phyloP scores from a whole-genome alignment of 2,329 filamentous ascomycete species.

The Cordyceps fumosorosea region DNA sequence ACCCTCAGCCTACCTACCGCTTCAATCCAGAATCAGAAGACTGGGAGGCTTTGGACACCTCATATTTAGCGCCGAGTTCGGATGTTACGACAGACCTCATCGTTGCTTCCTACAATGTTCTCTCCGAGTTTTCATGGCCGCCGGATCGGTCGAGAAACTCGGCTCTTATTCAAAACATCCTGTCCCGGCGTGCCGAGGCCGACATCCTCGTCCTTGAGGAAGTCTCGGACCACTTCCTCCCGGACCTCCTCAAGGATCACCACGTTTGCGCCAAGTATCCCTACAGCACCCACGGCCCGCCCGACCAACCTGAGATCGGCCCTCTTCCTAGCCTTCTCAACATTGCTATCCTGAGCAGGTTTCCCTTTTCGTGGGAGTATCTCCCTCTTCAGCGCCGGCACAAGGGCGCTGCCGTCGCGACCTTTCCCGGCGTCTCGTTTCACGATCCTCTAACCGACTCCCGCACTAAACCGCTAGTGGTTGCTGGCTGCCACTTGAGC shows the following conservation, averaged over 20 bases:
- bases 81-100: constrained; percentile 21
- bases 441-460: constrained; percentile 33
- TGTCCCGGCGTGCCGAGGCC: constrained; percentile 34
- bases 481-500: constrained; percentile 56
- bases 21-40: background rate
- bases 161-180: constrained; percentile 36
- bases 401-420: constrained; percentile 49
- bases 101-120: constrained; percentile 47
- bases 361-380: constrained; percentile 48
- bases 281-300: constrained; percentile 52
- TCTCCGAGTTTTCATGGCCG: constrained; percentile 44
- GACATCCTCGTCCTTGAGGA: constrained; percentile 53
- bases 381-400: constrained; percentile 48
- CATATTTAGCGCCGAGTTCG: background rate
- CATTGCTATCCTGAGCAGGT: constrained; percentile 51
- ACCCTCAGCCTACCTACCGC: background rate
- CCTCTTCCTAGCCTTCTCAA: constrained; percentile 56
- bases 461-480: constrained; percentile 25
- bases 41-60: background rate
- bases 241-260: constrained; percentile 42
- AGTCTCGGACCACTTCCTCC: constrained; percentile 58
- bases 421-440: constrained; percentile 26
- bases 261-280: constrained; percentile 43
- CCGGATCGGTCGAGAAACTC: constrained; percentile 36
- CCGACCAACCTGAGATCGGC: constrained; percentile 41